These are phyloP conservation scores for Aspergillus ostianus DNA, from an alignment of 495 filamentous ascomycete genomes.

Conservation along the genomic window DNA sequence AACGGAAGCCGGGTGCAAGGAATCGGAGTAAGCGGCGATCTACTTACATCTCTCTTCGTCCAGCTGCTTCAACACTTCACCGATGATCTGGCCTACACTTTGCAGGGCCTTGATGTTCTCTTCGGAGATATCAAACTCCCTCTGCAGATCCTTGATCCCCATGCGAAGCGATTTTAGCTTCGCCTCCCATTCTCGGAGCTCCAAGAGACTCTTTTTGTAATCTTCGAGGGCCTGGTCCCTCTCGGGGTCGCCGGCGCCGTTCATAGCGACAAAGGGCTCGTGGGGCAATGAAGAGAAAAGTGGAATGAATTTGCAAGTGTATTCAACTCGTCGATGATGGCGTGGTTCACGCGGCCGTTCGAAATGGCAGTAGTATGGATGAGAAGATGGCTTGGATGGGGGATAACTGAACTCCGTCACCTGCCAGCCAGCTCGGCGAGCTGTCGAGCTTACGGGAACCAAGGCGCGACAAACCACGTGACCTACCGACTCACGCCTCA, in stretches of 20 bases:
- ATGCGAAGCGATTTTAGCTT: constrained; percentile 89
- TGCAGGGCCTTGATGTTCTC: constrained; percentile 99
- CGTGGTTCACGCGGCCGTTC: neutral
- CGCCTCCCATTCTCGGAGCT: constrained; percentile 97
- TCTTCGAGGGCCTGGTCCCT: constrained; percentile 79
- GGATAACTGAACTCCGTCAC: constrained; percentile 16
- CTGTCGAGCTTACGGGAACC: constrained; percentile 32
- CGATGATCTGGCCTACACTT: constrained; percentile 99
- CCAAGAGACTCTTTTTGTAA: constrained; percentile 89
- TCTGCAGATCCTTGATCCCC: constrained; percentile 93
- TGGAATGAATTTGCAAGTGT: neutral
- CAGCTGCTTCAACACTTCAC: constrained; percentile 96
- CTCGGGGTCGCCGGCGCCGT: constrained; percentile 58
- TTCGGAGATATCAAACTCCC: constrained; percentile 93
- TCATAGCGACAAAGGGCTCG: constrained; percentile 37
- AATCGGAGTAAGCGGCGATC: neutral
- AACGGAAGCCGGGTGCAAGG: neutral
- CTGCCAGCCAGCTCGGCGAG: constrained; percentile 19
- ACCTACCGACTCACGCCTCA: constrained; percentile 4
- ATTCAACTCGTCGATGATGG: neutral
- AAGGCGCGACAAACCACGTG: constrained; percentile 28
- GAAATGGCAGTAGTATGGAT: constrained; percentile 4
- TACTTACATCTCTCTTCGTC: constrained; percentile 93
- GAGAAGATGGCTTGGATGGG: constrained; percentile 12
- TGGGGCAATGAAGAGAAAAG: neutral